These are phyloP conservation scores for Fragaria nilgerrensis DNA, from an alignment of 306 rosid genomes.

Conservation along the genomic window DNA sequence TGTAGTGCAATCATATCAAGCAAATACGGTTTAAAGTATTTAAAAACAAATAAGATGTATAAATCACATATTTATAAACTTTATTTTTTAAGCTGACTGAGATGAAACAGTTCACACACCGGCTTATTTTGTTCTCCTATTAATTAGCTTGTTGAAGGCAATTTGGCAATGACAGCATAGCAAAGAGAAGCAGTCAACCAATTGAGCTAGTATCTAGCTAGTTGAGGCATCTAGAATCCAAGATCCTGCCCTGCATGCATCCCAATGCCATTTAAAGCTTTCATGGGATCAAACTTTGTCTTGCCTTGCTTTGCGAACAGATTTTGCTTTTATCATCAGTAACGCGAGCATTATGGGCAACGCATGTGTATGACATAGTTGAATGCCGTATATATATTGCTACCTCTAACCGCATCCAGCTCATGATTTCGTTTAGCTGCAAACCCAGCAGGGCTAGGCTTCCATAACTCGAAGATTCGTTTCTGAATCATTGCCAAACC, in stretches of 20 bases:
- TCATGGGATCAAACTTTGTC: not conserved
- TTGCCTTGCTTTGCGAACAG: not conserved
- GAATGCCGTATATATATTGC: not conserved
- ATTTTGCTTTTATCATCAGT: not conserved
- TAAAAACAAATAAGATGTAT: not conserved
- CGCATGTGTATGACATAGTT: not conserved
- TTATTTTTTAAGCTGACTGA: fast-evolving
- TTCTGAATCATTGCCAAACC: not conserved
- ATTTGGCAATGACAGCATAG: not conserved
- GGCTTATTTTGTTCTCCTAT: not conserved
- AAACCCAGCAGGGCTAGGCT: not conserved
- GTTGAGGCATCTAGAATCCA: not conserved
- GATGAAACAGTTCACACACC: not conserved
- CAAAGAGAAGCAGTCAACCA: too few species aligned
- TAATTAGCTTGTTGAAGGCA: not conserved
- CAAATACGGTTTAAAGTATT: not conserved
- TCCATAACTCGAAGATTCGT: not conserved
- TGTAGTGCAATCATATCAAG: not conserved
- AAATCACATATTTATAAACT: not conserved
- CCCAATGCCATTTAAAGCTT: not conserved
- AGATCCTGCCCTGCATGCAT: not conserved
- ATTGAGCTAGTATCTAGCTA: not conserved
- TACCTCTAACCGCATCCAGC: not conserved
- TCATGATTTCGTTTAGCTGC: not conserved
- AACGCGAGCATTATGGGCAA: not conserved